Evolutionary conservation across 1,284 basidiomycete species (phyloP).

Genomic region (Ustilago curta): DNA sequence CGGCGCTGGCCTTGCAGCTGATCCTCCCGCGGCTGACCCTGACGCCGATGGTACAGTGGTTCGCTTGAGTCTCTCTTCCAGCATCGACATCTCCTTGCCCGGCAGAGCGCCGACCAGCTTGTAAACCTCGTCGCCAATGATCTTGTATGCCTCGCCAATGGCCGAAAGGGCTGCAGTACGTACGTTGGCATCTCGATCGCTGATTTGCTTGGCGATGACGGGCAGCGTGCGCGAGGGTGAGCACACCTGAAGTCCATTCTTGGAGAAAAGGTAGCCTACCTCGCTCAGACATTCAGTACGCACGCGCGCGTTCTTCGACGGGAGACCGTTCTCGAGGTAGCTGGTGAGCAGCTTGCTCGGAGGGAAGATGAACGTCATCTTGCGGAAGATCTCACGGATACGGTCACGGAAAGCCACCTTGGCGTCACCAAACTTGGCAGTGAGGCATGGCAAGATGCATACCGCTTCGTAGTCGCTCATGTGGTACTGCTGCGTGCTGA

Average conservation of each 20-base stretch:
- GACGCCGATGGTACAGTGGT: conserved; percentile 72
- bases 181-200: conserved; percentile 87
- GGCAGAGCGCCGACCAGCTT: conserved; percentile 80
- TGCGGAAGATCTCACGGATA: conserved; percentile 71
- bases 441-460: conserved; percentile 88
- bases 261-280: conserved; percentile 80
- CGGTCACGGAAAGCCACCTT: conserved; percentile 70
- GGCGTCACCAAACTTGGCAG: conserved; percentile 79
- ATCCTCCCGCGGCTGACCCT: conserved; percentile 4
- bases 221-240: conserved; percentile 81
- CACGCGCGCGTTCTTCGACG: conserved; percentile 89
- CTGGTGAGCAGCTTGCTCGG: conserved; percentile 87
- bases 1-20: conserved; percentile 10
- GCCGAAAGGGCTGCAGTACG: conserved; percentile 83
- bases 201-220: conserved; percentile 81
- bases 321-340: conserved; percentile 74
- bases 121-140: conserved; percentile 89
- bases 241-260: conserved; percentile 84
- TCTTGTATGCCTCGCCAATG: conserved; percentile 84
- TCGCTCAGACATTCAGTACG: conserved; percentile 87
- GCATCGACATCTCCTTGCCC: conserved; percentile 87
- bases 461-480: conserved; percentile 87
- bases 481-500: conserved; percentile 81
- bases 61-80: conserved; percentile 88
- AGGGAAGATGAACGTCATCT: conserved; percentile 74